Base-by-base conservation (phyloP, 306 rosid genomes). In the Purshia tridentata region DNA sequence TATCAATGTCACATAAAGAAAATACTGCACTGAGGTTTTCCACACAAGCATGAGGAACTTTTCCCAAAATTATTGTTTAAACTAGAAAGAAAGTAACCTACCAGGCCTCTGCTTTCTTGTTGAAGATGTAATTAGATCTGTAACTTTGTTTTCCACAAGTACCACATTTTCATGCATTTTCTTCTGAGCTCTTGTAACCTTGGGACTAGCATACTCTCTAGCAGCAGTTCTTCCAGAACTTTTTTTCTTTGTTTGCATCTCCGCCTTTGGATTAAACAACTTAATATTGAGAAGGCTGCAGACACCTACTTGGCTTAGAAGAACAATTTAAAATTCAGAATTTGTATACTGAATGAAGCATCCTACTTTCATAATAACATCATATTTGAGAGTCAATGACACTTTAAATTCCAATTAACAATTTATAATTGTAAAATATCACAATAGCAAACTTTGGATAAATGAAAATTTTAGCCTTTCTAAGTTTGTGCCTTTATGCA, bases 241-340 rank as follows among this genome's bases (percentile, higher is more conserved):
- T 67, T 89, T 90, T 79, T 87, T 90, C 91, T 84, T 90, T 23
- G 90, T 87, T 81, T 84, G 97, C 98, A 93, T 87, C 79, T 85
- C 75, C 19, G 78, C 73, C 73, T 70, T 29, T 41, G 51, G 58
- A 44, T 67, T 51, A 62, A 72, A 81, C 35, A 58, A 13, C 53
- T 57, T n/a, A 63, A 54, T 54, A 18, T 78, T 53, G 45, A 60
- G 50, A 80, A 12, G 64, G 15, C 73, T 69, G 57, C 53, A 29
- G 15, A 61, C 0, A 50, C 64, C 76, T 22, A 72, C 41, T 77
- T 69, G 20, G 65, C 42, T 82, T 71, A 23, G 81, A 48, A 56
- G 72, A 41, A 64, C 73, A 51, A 41, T 76, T 52, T 54, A 76
- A 75, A 68, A 65, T 61, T 29, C 41, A 75, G 48, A 78, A 79